phyloP scores from a whole-genome alignment of 768 basidiomycete species.

The Holtermanniella nyarrowii region DNA sequence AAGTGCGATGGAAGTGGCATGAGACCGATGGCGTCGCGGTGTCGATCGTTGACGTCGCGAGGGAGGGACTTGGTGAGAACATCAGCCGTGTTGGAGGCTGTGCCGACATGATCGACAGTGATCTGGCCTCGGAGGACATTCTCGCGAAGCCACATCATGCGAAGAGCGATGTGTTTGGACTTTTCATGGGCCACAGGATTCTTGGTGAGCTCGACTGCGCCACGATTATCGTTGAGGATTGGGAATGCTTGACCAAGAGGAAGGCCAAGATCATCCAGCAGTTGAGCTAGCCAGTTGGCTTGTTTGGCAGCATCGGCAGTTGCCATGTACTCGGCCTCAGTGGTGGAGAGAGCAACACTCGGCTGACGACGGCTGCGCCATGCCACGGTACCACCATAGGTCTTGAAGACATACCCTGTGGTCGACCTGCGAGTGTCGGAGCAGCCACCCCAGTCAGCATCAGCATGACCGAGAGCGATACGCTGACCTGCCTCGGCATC shows the following conservation, averaged over 20 bases:
- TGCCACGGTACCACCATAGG: slow-evolving; percentile 41
- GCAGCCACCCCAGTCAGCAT: slow-evolving; percentile 40
- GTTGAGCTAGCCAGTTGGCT: slow-evolving; percentile 38
- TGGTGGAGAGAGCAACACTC: slow-evolving; percentile 42
- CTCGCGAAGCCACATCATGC: too few species aligned
- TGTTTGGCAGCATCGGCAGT: slow-evolving; percentile 38
- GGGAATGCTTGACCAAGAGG: background rate
- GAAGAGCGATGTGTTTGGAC: too few species aligned
- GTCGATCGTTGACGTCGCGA: too few species aligned
- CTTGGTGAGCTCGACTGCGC: too few species aligned
- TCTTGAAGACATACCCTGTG: slow-evolving; percentile 38
- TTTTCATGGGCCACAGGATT: too few species aligned
- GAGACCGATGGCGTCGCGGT: too few species aligned
- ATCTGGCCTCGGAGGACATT: too few species aligned
- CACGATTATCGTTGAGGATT: too few species aligned
- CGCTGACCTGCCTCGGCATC: slow-evolving; percentile 9
- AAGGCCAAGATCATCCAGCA: slow-evolving; percentile 13
- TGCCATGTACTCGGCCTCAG: slow-evolving; percentile 47
- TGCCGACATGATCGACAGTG: too few species aligned
- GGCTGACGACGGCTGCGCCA: slow-evolving; percentile 45
- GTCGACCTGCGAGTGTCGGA: slow-evolving; percentile 35
- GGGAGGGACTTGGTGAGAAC: too few species aligned
- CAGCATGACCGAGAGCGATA: slow-evolving; percentile 24
- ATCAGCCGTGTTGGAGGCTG: too few species aligned
- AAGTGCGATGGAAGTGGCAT: too few species aligned